Evolutionary conservation across 352 stramenopile genomes (phyloP), one percentile per base, ranked within the genome.

Genomic region (Pilasporangium apinafurcum): DNA sequence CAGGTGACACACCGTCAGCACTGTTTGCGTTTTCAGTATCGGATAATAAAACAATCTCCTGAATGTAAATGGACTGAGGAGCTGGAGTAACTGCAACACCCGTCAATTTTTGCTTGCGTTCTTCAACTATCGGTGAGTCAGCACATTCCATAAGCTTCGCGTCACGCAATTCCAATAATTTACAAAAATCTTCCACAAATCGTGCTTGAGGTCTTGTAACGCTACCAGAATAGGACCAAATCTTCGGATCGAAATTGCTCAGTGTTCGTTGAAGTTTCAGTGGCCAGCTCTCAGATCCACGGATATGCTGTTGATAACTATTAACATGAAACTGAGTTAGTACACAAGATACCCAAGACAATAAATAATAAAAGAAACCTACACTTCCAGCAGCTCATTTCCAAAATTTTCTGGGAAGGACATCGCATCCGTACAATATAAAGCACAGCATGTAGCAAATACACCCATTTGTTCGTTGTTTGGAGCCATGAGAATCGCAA

Each of bases 381-480:
- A 91, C 35, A 83, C 75, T 37, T 84, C 64, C 3, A 92, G 71
- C 6, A 92, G 44, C 31, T 92, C 77, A 16, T 74, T 71, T 13
- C 62, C 65, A 56, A 89, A 86, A 34, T 74, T 85, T 36, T 78
- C 65, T 12, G 80, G 80, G 26, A 86, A 87, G 1, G 62, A 73
- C 5, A 49, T 67, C 10, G 68, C 71, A 22, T 86, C 70, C 0
- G 75, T 88, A 37, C 74, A 77, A 37, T 94, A 94, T 0, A 94
- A 51, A 27, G 83, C 80, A 35, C 77, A 91, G 47, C 83, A 94
- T 1, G 83, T 90, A n/a, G 80, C 70, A 61, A 90, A 94, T 4
- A 94, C 72, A 44, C 77, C 91, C 66, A 91, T 86, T 47, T 94
- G 83, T 28, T 94, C 79, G 31, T 92, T 89, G 51, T 87, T 92